Evolutionary conservation across 2,329 filamentous ascomycete genomes (phyloP), one percentile per base, ranked within the genome.

Genomic region (Monosporascus sp.): DNA sequence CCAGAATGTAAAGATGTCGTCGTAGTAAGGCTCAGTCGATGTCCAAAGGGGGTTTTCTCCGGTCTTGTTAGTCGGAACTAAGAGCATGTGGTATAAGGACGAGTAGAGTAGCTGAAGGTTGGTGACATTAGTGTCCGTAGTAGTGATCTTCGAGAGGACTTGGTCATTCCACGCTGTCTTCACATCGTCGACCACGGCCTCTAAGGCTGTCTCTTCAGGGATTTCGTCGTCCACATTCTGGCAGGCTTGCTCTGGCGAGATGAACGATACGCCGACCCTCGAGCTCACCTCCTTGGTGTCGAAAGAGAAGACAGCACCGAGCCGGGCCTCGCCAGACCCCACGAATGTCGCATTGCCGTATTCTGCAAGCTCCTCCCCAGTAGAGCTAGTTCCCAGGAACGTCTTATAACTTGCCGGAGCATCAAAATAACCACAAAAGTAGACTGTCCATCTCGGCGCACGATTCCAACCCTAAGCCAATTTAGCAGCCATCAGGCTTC

Each of bases 1-100:
- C 86, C 87, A 89, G 22, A 86, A 78, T 0, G 86, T 89, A 62
- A 87, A 88, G 17, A 86, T 81, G 54, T 89, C 86, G 54, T 87
- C 82, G 61, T 87, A 89, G 62, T 87, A 88, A 2, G 86, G 86
- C 65, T 89, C 86, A 0, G 64, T 60, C 1, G 82, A 85, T 1
- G 71, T 65, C 86, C 86, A 89, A 0, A 76, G 68, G 0, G 86
- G 85, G 55, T 89, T 90, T 64, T 89, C 87, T 0, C 84, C 85
- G 0, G 85, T 88, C 56, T 84, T 81, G 63, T 89, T 87, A 1
- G 84, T 85, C 0, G 86, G 86, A 37, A 88, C 78, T 11, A 89
- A 67, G 54, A 84, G 80, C 80, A 87, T 86, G 59, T 86, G 85
- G 62, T 89, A 89, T 37, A 90, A 65, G 0, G 83, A 84, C 0